Base-by-base conservation (phyloP, 345 rosid species). In the Boechera retrofracta region DNA sequence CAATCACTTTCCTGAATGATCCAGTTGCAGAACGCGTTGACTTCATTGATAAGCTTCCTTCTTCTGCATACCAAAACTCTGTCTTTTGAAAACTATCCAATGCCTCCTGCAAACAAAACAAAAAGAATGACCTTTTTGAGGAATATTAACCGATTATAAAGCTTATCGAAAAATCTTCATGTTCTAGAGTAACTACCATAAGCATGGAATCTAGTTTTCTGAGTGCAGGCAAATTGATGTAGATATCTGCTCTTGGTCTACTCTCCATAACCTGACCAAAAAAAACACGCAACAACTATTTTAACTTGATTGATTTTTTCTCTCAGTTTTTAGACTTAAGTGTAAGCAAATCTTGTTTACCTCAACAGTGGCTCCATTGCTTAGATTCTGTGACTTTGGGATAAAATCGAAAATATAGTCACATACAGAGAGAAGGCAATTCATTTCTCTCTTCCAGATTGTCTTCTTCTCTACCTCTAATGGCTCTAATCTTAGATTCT, bases 1-100 rank as follows among this genome's bases (percentile, higher is more conserved):
- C 82, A 71, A 87, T 68, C 12, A 86, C 86, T 80, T 87, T 88
- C 8, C 92, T 84, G 59, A 89, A 92, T 1, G 97, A 92, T 42
- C 86, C 93, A 8, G 72, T 44, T 33, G 74, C 69, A 3, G 92
- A 84, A 42, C 76, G 84, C 2, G 85, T 75, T 12, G 95, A 89
- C 47, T 85, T 91, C 8, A 89, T 80, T 1, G 96, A 85, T 83
- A 83, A 61, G 63, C 88, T 86, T 33, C 98, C 94, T 57, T 88
- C 85, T 67, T 92, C 97, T 76, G 87, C 92, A 71, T 94, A 94
- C 97, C 98, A 88, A 81, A 94, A 94, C 72, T 94, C 97, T n/a
- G 78, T 80, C 56, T 85, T 86, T 39, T 88, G 78, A 84, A 94
- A 94, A 66, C 89, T 81, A 51, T 89, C 93, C 82, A 94, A 59